A percentile compares a stretch with the other conserved stretches of the same genome.
phyloP scores from a whole-genome alignment of 768 basidiomycete genomes.

The Xerocomus potaroensis region DNA sequence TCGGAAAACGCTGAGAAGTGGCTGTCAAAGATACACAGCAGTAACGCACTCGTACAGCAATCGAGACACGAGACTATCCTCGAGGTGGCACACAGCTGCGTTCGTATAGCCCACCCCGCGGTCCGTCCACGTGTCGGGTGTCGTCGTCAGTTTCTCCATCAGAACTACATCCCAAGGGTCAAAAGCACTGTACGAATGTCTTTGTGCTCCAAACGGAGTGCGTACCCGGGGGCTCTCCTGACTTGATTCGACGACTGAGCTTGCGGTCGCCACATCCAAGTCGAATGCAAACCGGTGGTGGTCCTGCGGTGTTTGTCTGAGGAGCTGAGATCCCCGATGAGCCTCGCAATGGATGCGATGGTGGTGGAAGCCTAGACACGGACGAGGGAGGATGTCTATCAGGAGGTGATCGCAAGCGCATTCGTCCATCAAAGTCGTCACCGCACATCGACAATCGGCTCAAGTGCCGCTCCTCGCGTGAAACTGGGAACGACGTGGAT shows the following conservation, averaged over 20 bases:
- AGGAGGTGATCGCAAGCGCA: background rate
- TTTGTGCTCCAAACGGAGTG: background rate
- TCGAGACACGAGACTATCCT: background rate
- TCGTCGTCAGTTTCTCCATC: constrained; percentile 1
- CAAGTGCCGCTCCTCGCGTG: background rate
- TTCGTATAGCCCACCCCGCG: constrained; percentile 11
- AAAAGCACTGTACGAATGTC: background rate
- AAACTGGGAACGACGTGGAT: background rate
- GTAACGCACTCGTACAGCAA: constrained; percentile 9
- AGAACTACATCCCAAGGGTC: background rate
- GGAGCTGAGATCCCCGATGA: background rate
- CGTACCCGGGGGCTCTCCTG: constrained; percentile 5
- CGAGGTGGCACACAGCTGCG: constrained; percentile 6
- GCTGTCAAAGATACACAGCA: background rate
- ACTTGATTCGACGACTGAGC: constrained; percentile 4
- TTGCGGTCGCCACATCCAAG: constrained; percentile 10
- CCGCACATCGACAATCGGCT: background rate
- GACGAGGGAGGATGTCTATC: background rate
- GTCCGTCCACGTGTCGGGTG: constrained; percentile 15
- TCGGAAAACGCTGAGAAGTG: no score
- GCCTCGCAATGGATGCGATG: background rate
- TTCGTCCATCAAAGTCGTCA: background rate
- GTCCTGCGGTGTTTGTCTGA: background rate
- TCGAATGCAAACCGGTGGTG: constrained; percentile 2
- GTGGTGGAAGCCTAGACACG: background rate